A percentile compares a stretch with the other conserved stretches of the same genome.
These are phyloP conservation scores for Xylariales sp. DNA, from an alignment of 2,329 filamentous ascomycete genomes.

Conservation along the genomic window DNA sequence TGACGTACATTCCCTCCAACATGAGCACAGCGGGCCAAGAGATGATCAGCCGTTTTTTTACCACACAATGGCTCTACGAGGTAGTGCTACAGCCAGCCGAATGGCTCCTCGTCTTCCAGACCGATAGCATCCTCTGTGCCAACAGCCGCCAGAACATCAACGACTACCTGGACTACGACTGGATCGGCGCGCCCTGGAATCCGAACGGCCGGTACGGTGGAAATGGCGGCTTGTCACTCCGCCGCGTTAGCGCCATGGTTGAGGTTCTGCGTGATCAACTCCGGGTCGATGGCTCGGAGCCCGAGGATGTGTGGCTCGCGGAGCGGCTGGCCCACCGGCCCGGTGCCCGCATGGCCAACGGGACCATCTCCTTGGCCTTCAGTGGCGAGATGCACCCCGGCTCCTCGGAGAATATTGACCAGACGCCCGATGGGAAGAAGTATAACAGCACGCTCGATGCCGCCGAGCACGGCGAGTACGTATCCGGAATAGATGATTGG, in stretches of 20 bases:
- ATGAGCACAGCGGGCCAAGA: slow-evolving; percentile 47
- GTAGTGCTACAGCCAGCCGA: slow-evolving; percentile 43
- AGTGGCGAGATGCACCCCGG: slow-evolving; percentile 45
- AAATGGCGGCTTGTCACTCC: slow-evolving; percentile 48
- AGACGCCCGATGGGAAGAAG: slow-evolving; percentile 17
- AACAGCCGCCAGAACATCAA: slow-evolving; percentile 43
- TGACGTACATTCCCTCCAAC: slow-evolving; percentile 46
- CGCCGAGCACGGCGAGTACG: slow-evolving; percentile 25
- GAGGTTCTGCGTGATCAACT: slow-evolving; percentile 45
- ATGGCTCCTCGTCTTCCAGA: slow-evolving; percentile 51
- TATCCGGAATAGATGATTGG: slow-evolving; percentile 44
- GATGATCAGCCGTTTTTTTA: slow-evolving; percentile 48
- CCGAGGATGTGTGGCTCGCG: slow-evolving; percentile 54
- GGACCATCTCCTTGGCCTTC: slow-evolving; percentile 43
- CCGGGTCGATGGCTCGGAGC: slow-evolving; percentile 37
- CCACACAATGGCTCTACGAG: slow-evolving; percentile 49
- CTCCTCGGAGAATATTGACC: slow-evolving; percentile 20
- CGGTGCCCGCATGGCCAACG: slow-evolving; percentile 45
- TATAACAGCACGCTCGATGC: slow-evolving; percentile 23
- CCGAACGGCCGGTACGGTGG: slow-evolving; percentile 38
- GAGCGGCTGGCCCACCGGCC: slow-evolving; percentile 47
- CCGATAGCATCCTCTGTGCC: slow-evolving; percentile 52
- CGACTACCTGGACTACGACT: slow-evolving; percentile 48
- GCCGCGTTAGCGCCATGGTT: slow-evolving; percentile 48
- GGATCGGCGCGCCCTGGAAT: slow-evolving; percentile 49